Base-by-base conservation (phyloP, 2,329 filamentous ascomycete genomes). In the Colletotrichum phormii region DNA sequence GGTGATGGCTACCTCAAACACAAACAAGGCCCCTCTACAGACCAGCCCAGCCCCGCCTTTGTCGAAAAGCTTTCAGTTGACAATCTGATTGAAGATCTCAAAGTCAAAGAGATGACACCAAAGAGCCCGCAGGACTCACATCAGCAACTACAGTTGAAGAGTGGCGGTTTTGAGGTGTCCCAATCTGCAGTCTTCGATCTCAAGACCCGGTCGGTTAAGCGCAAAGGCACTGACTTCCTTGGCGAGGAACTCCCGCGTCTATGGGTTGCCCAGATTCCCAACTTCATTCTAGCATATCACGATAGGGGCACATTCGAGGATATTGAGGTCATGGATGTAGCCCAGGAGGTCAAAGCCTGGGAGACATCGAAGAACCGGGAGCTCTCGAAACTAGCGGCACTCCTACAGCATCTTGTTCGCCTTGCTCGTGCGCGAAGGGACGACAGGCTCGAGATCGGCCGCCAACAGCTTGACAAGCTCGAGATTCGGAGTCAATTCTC, bases 1-100 rank as follows among this genome's bases (percentile, higher is more conserved):
- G 84, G 81, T 0, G 90, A 93, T 77, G 91, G 89, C 0, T 92
- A 90, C 64, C 57, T 84, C 13, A 59, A 75, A 4, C 67, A 74
- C n/a, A 73, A 71, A 22, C 13, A 57, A 8, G 42, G n/a, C 12
- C 15, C 31, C 6, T 37, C 37, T 22, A 9, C 33, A 2, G 37
- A 33, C 33, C 18, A 2, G 22, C 2, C 29, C 15, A 15, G 29
- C 29, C 15, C 8, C 15, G 13, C 4, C 2, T n/a, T 12, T 4
- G 3, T 8, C 42, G 33, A 62, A 15, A 29, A 33, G 9, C 9
- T 9, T 35, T 37, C 63, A 11, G 26, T 66, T 2, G 63, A 60
- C 3, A 15, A 59, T 15, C 58, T 71, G 26, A 58, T 55, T 15
- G 51, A 59, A 35, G 18, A 22, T 18, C 18, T 66, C 8, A 31